phyloP scores from a whole-genome alignment of 192 early-diverging fungal species.

The Podila verticillata region DNA sequence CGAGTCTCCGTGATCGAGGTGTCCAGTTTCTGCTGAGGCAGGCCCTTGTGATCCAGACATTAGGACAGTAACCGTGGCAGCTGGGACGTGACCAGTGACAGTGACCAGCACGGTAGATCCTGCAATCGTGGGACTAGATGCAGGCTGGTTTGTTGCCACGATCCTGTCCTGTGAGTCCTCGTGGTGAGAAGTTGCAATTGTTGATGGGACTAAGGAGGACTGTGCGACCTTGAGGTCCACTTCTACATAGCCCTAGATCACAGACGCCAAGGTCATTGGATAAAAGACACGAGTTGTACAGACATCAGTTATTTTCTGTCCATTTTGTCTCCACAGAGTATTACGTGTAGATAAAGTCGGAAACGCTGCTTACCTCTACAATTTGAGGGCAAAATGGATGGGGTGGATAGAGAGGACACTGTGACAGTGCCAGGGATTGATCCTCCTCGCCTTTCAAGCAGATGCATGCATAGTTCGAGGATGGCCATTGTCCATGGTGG shows the following conservation, averaged over 20 bases:
- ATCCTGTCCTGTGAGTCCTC: background rate
- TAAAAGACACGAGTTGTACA: no score
- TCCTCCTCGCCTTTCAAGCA: background rate
- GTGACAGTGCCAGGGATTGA: background rate
- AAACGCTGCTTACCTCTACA: background rate
- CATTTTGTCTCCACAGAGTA: no score
- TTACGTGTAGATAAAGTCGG: background rate
- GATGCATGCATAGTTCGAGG: background rate
- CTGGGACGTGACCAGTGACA: background rate
- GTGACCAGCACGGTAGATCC: conserved; percentile 25
- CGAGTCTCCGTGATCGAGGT: background rate
- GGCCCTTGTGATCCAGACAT: background rate
- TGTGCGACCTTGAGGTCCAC: background rate
- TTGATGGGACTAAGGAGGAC: background rate
- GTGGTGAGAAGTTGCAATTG: background rate
- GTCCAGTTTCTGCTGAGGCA: background rate
- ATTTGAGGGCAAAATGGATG: background rate
- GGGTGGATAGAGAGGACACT: background rate
- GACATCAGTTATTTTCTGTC: no score
- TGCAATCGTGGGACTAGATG: conserved; percentile 4
- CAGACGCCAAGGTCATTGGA: no score
- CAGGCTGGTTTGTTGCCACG: conserved; percentile 5
- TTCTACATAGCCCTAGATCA: background rate
- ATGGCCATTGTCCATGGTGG: background rate
- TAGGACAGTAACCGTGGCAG: background rate